Evolutionary conservation across 345 rosid genomes (phyloP).

Genomic region (Corymbia maculata): DNA sequence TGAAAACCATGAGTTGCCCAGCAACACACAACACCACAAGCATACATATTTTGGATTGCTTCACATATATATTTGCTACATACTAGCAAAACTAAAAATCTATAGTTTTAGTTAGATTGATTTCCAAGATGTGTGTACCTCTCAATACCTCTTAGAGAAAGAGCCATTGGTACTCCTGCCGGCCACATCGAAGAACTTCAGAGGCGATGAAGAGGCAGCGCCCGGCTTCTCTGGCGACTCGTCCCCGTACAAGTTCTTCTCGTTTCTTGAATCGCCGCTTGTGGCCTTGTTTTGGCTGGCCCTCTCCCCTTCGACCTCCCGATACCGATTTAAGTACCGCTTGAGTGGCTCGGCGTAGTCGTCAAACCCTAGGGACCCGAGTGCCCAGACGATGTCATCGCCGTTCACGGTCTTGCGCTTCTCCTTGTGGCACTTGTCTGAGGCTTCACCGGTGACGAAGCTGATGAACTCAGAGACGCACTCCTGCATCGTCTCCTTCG

Average conservation of each 20-base stretch:
- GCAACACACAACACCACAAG: neutral
- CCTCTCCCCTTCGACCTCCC: constrained; percentile 53
- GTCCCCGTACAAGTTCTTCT: neutral
- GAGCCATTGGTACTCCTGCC: neutral
- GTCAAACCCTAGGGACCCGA: constrained; percentile 63
- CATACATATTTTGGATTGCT: neutral
- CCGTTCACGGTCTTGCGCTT: constrained; percentile 77
- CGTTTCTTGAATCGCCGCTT: neutral
- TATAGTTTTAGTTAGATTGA: neutral
- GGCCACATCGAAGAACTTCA: neutral
- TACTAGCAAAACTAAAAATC: neutral
- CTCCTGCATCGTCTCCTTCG: constrained; percentile 72
- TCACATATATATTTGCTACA: neutral
- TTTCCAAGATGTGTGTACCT: neutral
- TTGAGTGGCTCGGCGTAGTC: constrained; percentile 53
- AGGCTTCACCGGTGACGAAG: constrained; percentile 73
- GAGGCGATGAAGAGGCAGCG: neutral
- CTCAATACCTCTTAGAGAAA: neutral
- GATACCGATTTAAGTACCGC: constrained; percentile 44
- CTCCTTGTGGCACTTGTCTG: constrained; percentile 73
- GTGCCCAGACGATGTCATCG: constrained; percentile 76
- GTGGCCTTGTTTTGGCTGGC: neutral
- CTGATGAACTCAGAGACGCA: constrained; percentile 82
- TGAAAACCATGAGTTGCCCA: neutral
- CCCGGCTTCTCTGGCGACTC: neutral